Evolutionary conservation across 1,284 basidiomycete species (phyloP), one percentile per base, ranked within the genome.

Genomic region (Chalciporus sp.): DNA sequence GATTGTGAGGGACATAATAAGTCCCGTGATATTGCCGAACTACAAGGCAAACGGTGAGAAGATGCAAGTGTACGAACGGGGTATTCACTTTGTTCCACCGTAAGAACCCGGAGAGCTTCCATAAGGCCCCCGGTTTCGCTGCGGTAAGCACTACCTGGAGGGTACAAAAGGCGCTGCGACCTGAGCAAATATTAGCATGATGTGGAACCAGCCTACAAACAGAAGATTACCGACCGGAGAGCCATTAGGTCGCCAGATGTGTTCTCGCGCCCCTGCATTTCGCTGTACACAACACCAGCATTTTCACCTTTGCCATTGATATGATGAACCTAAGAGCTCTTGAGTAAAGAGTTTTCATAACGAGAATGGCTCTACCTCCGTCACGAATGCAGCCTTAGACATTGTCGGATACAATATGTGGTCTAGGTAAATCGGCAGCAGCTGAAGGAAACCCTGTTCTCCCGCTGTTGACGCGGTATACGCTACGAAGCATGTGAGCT

Each of bases 391-490:
- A 49, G 90, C 85, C 58, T 94, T 83, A 7, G 94, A 95, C 57
- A 99, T 85, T 0, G 95, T 98, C 4, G 97, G 95, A 72, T 97
- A 96, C 47, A 99, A 83, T 59, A 99, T 93, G 70, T 99, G 97
- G 72, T 99, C 97, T 40, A 99, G 80, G 70, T 95, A 99, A 60
- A 99, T 89, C 4, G 96, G 96, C 19, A 99, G 78, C 57, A 99
- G 84, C 64, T 95, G 91, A 40, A 99, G 77, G 70, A 99, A 98
- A 9, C 97, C 97, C 66, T 97, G 92, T 56, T 90, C 88, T 55
- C 97, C 97, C 16, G 97, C 97, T 3, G 96, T 99, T n/a, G 92
- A 92, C 58, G 97, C 89, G 1, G 96, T 99, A 72, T 98, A 99
- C 8, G 93, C 94, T 70, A 27, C 2, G 8, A 29, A 55, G 37